Evolutionary conservation across 129 eudicot species (phyloP), one percentile per base, ranked within the genome.

Genomic region (Flaveria robusta): DNA sequence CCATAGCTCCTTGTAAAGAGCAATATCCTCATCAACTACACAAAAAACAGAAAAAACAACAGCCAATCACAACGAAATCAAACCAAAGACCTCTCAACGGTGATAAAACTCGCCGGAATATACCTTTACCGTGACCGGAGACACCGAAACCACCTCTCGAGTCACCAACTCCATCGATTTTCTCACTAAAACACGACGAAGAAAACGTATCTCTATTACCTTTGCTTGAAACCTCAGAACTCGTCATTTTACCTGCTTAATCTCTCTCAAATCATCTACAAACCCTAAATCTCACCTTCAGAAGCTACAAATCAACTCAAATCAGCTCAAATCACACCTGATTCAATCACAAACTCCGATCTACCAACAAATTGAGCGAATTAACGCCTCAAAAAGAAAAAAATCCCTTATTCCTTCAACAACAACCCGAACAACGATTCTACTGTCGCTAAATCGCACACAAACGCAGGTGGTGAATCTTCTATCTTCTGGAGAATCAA

Each of bases 1-100:
- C 98, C 98, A 94, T 5, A 94, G 91, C 86, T 94, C 96, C 78
- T 85, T 88, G 56, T 91, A 94, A 24, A 94, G 81, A 66, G 98
- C 98, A 39, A 81, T 68, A 51, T 86, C 96, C 67, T 91, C 93
- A 81, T 94, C 97, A 76, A 77, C 98, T 91, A 72, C 66, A 59
- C 39, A 50, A 7, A 27, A 39, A 15, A 56, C 13, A 73, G 19
- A 9, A 0, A 45, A 55, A 24, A 47, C 10, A 31, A 41, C 70
- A 66, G 23, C 12, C 1, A 43, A 70, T 49, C 19, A 63, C 10
- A 9, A 46, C 54, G 9, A 56, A 72, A 81, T 1, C 65, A 68
- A 26, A 64, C 68, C 15, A 1, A 39, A 59, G 66, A 79, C 63
- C 55, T 8, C 47, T 41, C 15, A 37, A 16, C 20, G 43, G 46